Evolutionary conservation across 257 asterid genomes (phyloP), one percentile per base, ranked within the genome.

Genomic region (Scutellaria galericulata): DNA sequence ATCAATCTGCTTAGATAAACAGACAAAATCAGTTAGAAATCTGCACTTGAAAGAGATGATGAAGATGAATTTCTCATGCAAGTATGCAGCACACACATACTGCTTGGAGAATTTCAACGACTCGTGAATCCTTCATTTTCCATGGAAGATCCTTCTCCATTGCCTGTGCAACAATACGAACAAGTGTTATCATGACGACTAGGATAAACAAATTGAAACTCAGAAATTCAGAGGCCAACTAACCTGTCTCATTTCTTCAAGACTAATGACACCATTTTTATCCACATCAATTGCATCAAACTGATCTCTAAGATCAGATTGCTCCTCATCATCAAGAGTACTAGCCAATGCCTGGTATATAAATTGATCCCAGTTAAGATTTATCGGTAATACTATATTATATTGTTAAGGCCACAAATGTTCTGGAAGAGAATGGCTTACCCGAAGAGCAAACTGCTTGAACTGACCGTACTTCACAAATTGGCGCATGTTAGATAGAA

Each of bases 191-290:
- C 52, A 47, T 9, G 37, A 41, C 11, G 41, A 50, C 31, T 44
- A 59, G 37, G 47, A 47, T 27, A 27, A 72, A 31, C 51, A 73
- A 55, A 76, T 8, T 47, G 72, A 66, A 61, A 73, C 39, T 48
- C n/a, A 56, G 14, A 57, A 35, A 8, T 41, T 9, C 54, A 45
- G 73, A 66, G 24, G 57, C 37, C 65, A 66, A 75, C 75, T 56
- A 64, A 90, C 99, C 96, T 85, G 97, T 84, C 99, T 88, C 99
- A 95, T 92, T 86, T 95, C 99, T 74, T 95, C 99, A 42, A 95
- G 98, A 75, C 93, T 95, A 76, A 95, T 95, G 82, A 83, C 82
- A 54, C 99, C 99, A 79, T 85, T 95, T 85, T 95, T 92, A 75
- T 95, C 99, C 71, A 95, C 89, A 56, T 95, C 99, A 68, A 95